Conservation (phyloP, 768 basidiomycete genomes). For the Asterophora parasitica region DNA sequence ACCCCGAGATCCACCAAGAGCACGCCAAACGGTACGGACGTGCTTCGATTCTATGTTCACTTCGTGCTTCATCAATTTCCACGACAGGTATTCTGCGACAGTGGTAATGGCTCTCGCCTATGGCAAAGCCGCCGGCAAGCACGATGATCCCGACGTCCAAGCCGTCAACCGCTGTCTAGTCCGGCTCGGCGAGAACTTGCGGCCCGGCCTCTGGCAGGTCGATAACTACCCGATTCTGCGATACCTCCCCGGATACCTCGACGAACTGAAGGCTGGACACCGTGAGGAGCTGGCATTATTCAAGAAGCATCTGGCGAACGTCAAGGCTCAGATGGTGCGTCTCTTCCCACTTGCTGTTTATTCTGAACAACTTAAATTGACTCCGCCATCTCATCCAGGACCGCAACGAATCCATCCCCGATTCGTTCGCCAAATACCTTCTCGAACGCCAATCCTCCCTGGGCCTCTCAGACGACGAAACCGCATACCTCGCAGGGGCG, state of each 20-base stretch:
- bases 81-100: slow-evolving; percentile 40
- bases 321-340: slow-evolving; percentile 41
- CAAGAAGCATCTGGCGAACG: slow-evolving; percentile 44
- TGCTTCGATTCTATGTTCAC: neutral
- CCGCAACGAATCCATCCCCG: slow-evolving; percentile 29
- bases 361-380: neutral
- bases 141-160: slow-evolving; percentile 42
- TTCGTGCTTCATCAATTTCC: neutral
- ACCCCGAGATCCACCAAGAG: slow-evolving; percentile 44
- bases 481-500: slow-evolving; percentile 57
- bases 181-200: slow-evolving; percentile 38
- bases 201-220: slow-evolving; percentile 42
- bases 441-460: slow-evolving; percentile 51
- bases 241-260: slow-evolving; percentile 58
- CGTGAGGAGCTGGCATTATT: slow-evolving; percentile 52
- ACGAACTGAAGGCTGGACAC: slow-evolving; percentile 53
- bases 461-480: slow-evolving; percentile 51
- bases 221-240: slow-evolving; percentile 42
- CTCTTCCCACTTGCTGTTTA: neutral
- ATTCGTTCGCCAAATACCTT: slow-evolving; percentile 55
- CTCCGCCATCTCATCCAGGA: slow-evolving; percentile 21
- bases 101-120: slow-evolving; percentile 50
- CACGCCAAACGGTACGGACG: slow-evolving; percentile 37
- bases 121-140: slow-evolving; percentile 36
- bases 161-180: slow-evolving; percentile 43